phyloP scores from a whole-genome alignment of 306 rosid species.

The Cicer chorassanicum region DNA sequence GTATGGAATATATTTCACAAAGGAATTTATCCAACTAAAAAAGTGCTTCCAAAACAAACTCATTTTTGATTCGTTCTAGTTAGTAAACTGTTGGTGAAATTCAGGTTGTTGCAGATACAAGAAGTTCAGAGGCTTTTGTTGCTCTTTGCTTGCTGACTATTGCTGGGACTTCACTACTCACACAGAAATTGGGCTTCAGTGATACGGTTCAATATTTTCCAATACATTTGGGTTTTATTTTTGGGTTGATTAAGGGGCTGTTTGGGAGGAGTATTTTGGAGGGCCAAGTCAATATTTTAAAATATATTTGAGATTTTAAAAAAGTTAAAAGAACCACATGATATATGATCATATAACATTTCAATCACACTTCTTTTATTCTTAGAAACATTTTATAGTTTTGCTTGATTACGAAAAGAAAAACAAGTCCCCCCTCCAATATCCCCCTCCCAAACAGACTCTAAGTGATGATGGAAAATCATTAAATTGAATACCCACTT shows the following conservation, averaged over 20 bases:
- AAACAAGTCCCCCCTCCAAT: too few relatives aligned
- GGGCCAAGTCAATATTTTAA: too few relatives aligned
- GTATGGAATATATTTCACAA: slow-evolving; percentile 35
- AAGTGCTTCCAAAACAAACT: slow-evolving; percentile 22
- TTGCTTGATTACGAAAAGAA: too few relatives aligned
- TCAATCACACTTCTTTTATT: too few relatives aligned
- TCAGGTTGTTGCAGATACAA: slow-evolving; percentile 98
- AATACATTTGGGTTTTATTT: slow-evolving; percentile 19
- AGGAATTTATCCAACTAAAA: slow-evolving; percentile 24
- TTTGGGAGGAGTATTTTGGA: too few relatives aligned
- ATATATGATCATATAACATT: too few relatives aligned
- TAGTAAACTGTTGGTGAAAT: slow-evolving; percentile 51
- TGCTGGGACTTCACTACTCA: slow-evolving; percentile 91
- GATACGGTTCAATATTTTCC: slow-evolving; percentile 74
- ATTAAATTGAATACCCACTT: slow-evolving; percentile 17
- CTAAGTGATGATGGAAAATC: slow-evolving; percentile 17
- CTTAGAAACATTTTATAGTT: too few relatives aligned
- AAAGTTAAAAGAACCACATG: too few relatives aligned
- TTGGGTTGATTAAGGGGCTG: slow-evolving; percentile 24
- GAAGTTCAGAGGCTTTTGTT: slow-evolving; percentile 99
- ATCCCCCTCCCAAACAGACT: too few relatives aligned
- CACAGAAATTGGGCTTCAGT: slow-evolving; percentile 97
- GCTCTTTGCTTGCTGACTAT: slow-evolving; percentile 96
- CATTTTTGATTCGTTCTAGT: slow-evolving; percentile 39
- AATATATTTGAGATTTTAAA: too few relatives aligned